Evolutionary conservation across 2,329 filamentous ascomycete species (phyloP), one percentile per base, ranked within the genome.

Genomic region (Paraphaeosphaeria sporulosa): DNA sequence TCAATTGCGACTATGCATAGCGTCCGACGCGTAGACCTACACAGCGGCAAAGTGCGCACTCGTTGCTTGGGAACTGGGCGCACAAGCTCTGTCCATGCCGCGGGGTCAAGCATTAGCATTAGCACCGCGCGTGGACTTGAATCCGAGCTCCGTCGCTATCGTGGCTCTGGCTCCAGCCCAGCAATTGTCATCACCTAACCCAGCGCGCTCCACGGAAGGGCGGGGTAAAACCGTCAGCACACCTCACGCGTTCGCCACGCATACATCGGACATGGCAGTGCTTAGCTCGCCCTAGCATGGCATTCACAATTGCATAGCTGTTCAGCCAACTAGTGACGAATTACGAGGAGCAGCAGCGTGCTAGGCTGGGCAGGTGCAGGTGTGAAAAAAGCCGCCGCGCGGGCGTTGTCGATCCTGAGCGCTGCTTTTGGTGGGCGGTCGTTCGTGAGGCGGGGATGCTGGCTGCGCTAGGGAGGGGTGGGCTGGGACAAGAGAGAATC

Each of bases 381-480:
- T 47, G 44, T 47, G 44, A 23, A 13, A 12, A 47, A 47, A 4
- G 44, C 44, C 12, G 44, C 48, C 12, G 21, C 49, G 7, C 4
- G 34, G n/a, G 34, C 36, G 36, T 21, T 52, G 49, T 52, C 49
- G 49, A 52, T 52, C 49, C n/a, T 30, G 34, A 15, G 19, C 21
- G 49, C 49, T 52, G 49, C 49, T 52, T 52, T 52, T 52, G 49
- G 21, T 21, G 32, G 10, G 25, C 17, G 19, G 10, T 40, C 32
- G 19, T 40, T 40, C 5, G 17, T 2, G 17, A 21, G 23, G 32
- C 49, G 36, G 49, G 49, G 44, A 47, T 47, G 44, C 23, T 44
- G 19, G 8, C 25, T 2, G 19, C 42, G 19, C 42, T 44, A 44
- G 42, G 19, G n/a, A 9, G n/a, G 9, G 40, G 40, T 21, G 40